phyloP scores from a whole-genome alignment of 2,329 filamentous ascomycete genomes.

The Dothideomycetes sp. region DNA sequence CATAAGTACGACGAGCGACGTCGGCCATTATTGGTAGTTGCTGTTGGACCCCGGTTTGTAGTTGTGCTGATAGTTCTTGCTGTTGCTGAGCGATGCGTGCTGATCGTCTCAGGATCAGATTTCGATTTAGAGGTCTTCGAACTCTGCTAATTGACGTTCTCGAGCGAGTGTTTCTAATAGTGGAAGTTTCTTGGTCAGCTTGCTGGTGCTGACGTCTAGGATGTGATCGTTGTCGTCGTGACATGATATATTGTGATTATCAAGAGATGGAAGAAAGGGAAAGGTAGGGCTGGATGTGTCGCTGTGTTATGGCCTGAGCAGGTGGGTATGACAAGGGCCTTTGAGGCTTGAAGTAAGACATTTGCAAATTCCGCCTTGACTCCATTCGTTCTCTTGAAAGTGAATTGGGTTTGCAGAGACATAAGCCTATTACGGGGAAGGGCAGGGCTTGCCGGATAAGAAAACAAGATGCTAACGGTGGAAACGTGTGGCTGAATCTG shows the following conservation, averaged over 20 bases:
- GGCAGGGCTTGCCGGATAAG: too few relatives aligned
- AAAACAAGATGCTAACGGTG: too few relatives aligned
- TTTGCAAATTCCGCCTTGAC: neutral
- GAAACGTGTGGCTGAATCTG: neutral
- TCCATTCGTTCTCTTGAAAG: neutral
- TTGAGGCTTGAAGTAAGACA: slow-evolving; percentile 10
- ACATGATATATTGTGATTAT: neutral
- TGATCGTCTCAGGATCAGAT: slow-evolving; percentile 2
- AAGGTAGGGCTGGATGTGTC: neutral
- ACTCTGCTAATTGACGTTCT: neutral
- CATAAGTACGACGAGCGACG: slow-evolving; percentile 12
- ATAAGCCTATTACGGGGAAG: neutral
- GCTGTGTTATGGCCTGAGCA: neutral
- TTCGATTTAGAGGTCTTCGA: slow-evolving; percentile 11
- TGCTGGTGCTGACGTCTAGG: neutral
- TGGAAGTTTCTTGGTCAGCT: slow-evolving; percentile 6
- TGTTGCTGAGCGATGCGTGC: slow-evolving; percentile 9
- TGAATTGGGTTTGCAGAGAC: neutral
- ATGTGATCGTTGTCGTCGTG: neutral
- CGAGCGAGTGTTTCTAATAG: neutral
- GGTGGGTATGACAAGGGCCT: slow-evolving; percentile 10
- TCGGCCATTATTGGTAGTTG: slow-evolving; percentile 7
- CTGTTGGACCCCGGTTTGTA: neutral
- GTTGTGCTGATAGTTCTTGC: neutral
- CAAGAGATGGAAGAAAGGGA: neutral